These are phyloP conservation scores for Collybiopsis confluens DNA, from an alignment of 768 basidiomycete species.

Conservation along the genomic window DNA sequence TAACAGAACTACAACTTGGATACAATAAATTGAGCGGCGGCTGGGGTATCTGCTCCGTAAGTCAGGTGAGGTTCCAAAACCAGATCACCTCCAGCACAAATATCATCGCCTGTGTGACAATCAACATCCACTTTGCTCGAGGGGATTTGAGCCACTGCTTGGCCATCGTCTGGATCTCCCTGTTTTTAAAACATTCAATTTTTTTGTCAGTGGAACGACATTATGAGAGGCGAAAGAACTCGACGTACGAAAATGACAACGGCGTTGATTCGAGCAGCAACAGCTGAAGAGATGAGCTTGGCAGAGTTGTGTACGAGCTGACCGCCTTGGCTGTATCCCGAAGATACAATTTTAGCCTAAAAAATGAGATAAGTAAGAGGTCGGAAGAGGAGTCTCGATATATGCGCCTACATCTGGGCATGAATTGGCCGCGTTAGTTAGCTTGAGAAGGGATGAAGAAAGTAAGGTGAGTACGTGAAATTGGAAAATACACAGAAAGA, in stretches of 20 bases:
- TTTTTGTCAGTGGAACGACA: not conserved
- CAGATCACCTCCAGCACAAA: conserved; percentile 23
- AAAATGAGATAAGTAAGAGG: not conserved
- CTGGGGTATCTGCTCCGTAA: conserved; percentile 1
- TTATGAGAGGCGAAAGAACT: not conserved
- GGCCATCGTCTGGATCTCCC: conserved; percentile 30
- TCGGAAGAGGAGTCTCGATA: not conserved
- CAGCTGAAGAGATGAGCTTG: conserved; percentile 23
- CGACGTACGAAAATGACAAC: conserved; percentile 25
- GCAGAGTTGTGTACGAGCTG: conserved; percentile 37
- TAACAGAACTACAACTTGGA: not conserved
- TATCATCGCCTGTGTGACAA: conserved; percentile 27
- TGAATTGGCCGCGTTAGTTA: conserved; percentile 7
- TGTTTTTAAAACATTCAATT: not conserved
- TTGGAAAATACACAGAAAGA: not conserved
- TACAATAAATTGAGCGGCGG: conserved; percentile 4
- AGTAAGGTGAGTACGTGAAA: no score
- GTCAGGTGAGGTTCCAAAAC: conserved; percentile 21
- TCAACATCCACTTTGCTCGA: conserved; percentile 23
- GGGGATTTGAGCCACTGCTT: conserved; percentile 24
- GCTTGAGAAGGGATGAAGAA: not conserved
- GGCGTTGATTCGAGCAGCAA: conserved; percentile 23
- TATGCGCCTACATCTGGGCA: conserved; percentile 18
- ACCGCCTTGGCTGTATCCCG: conserved; percentile 21
- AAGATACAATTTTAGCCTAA: conserved; percentile 17